Conservation (phyloP, 2,329 filamentous ascomycete genomes). For the Ophiostoma sp. region DNA sequence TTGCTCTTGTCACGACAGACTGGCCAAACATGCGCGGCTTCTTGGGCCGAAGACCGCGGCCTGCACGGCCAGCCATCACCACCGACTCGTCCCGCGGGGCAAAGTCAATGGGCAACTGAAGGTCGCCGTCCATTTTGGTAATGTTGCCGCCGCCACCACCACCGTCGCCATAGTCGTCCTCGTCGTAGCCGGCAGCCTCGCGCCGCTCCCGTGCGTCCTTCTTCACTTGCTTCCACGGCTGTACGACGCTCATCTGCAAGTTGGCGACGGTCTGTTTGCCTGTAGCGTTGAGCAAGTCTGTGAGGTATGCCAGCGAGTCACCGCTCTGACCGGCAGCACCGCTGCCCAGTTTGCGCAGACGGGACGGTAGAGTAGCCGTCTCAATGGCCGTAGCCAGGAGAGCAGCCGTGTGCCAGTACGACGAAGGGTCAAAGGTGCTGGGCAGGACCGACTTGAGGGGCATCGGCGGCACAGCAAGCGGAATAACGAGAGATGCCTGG, state of each 20-base stretch:
- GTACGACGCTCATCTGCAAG: slow-evolving; percentile 64
- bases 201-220: neutral
- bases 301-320: slow-evolving; percentile 60
- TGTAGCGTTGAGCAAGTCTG: slow-evolving; percentile 68
- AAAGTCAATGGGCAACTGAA: slow-evolving; percentile 44
- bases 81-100: slow-evolving; percentile 43
- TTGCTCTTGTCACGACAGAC: slow-evolving; percentile 39
- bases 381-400: slow-evolving; percentile 76
- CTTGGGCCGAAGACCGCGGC: slow-evolving; percentile 27
- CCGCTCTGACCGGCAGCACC: slow-evolving; percentile 40
- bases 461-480: slow-evolving; percentile 62
- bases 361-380: slow-evolving; percentile 72
- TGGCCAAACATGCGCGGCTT: slow-evolving; percentile 47
- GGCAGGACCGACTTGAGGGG: slow-evolving; percentile 41
- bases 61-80: slow-evolving; percentile 7
- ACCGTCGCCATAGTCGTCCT: slow-evolving; percentile 36
- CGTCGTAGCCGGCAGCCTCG: slow-evolving; percentile 27
- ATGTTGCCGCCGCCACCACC: slow-evolving; percentile 28
- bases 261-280: slow-evolving; percentile 80
- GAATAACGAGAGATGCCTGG: slow-evolving; percentile 75
- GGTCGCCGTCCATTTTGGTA: slow-evolving; percentile 27
- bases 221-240: slow-evolving; percentile 33
- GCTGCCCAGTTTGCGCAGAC: slow-evolving; percentile 53
- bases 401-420: slow-evolving; percentile 78
- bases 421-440: slow-evolving; percentile 58